Percentiles rank a stretch among this genome's conserved stretches.
Evolutionary conservation across 129 eudicot species (phyloP).

Genomic region (Deinandra increscens): DNA sequence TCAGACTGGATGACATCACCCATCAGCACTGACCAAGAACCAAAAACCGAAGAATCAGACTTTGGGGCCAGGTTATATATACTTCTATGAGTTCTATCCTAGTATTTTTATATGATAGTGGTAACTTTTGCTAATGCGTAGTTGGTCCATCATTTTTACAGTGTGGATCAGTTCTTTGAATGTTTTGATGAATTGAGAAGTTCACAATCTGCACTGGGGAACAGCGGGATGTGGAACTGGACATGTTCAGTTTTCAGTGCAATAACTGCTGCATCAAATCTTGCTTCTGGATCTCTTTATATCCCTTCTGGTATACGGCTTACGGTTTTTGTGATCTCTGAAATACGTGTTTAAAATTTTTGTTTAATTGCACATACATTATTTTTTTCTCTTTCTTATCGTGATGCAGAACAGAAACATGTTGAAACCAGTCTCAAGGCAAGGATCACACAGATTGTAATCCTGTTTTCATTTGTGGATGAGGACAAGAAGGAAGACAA

Average conservation of each 20-base stretch:
- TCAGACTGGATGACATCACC: conserved; percentile 86
- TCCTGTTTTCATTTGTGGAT: conserved; percentile 69
- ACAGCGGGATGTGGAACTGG: conserved; percentile 98
- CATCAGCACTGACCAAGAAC: conserved; percentile 42
- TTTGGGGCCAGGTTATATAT: conserved; percentile 77
- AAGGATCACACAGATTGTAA: conserved; percentile 47
- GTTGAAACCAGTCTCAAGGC: conserved; percentile 81
- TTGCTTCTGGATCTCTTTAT: conserved; percentile 86
- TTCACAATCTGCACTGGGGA: conserved; percentile 88
- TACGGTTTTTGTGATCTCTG: not conserved
- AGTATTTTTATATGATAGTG: not conserved
- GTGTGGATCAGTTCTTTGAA: conserved; percentile 94
- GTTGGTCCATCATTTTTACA: conserved; percentile 27
- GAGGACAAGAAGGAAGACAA: conserved; percentile 45
- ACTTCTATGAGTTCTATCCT: conserved; percentile 11
- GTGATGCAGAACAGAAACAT: conserved; percentile 78
- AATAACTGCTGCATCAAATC: conserved; percentile 92
- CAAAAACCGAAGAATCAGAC: conserved; percentile 54
- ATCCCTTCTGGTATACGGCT: conserved; percentile 68
- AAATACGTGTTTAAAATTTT: not conserved
- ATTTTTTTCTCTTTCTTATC: conserved; percentile 3
- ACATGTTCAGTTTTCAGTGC: conserved; percentile 92
- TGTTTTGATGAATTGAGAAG: conserved; percentile 86
- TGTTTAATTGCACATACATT: not conserved
- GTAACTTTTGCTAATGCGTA: conserved; percentile 7